Evolutionary conservation across 2,329 filamentous ascomycete species (phyloP), one percentile per base, ranked within the genome.

Genomic region (Fusarium graminum): DNA sequence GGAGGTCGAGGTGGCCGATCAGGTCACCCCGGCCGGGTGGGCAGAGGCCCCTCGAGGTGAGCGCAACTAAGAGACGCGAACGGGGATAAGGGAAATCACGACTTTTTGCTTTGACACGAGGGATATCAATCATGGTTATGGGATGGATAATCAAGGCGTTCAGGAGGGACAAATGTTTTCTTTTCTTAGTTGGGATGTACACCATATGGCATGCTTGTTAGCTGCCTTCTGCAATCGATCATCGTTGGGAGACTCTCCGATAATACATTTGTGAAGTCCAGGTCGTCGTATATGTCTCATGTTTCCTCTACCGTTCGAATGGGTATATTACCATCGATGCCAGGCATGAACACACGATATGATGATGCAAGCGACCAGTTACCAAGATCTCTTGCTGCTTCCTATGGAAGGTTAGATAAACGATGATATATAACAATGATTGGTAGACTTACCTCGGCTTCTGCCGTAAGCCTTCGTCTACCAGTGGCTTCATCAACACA

Each of bases 21-120:
- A n/a, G n/a, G n/a, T n/a, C n/a, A n/a, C n/a, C n/a, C n/a, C n/a
- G n/a, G n/a, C n/a, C n/a, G n/a, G n/a, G n/a, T n/a, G n/a, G n/a
- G n/a, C n/a, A n/a, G n/a, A n/a, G n/a, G n/a, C n/a, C n/a, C n/a
- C n/a, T n/a, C 92, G 95, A 77, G 95, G 95, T 72, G 94, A 95
- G 86, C 91, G 92, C 81, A 93, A 92, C 86, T 94, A 88, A 88
- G 81, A 64, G 62, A 46, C 26, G 36, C 62, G 45, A 52, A 61
- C 68, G 56, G 67, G 67, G 40, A 59, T 50, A 41, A 71, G 75
- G 75, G 73, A 75, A 76, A 72, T 81, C 72, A 82, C 75, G 80
- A 80, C 73, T 76, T 77, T 62, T 63, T 76, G 72, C 70, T 78
- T 79, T 78, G 73, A 73, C 63, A 77, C 68, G 76, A 77, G 67